Evolutionary conservation across 805 yeast genomes (phyloP), one percentile per base, ranked within the genome.

Genomic region (Spathaspora passalidarum): DNA sequence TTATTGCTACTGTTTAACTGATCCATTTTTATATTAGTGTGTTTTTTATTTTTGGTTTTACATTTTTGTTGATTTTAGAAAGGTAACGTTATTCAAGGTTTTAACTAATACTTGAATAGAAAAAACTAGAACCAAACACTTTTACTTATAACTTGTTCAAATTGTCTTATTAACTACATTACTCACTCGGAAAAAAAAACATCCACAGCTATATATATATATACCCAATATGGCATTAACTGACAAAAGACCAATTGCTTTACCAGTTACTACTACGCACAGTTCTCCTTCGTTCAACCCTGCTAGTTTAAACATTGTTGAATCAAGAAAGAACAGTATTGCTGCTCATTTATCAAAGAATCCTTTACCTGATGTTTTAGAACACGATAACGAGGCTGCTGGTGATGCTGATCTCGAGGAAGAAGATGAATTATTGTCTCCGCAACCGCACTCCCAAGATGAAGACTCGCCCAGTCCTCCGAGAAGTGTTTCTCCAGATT

Each of bases 171-270:
- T 29, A 13, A 29, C 10, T 10, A 6, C n/a, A 4, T 10, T 10
- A n/a, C n/a, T n/a, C 4, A 26, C 32, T 10, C 32, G n/a, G n/a
- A 11, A 26, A 7, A 5, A 26, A 6, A n/a, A 11, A 26, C 16
- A 29, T n/a, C 13, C 13, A 29, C 13, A 29, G 14, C 14, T 25
- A 25, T 25, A 10, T 11, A 25, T 25, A 29, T 4, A 29, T 17
- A 3, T 9, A 13, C 34, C n/a, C n/a, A 39, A 5, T 39, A 81
- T 81, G 86, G 86, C 86, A 47, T 72, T 81, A 66, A 81, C 86
- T 50, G 82, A 81, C 59, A 76, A 83, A 70, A 79, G 84, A 73
- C 85, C 85, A 21, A 72, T 79, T 44, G 78, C 75, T 29, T 68
- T 80, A 54, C 78, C 82, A 39, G 73, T 72, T 19, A 62, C 76